Evolutionary conservation across 1,139 yeast genomes (phyloP), one percentile per base, ranked within the genome.

Genomic region (Kodamaea anthophila): DNA sequence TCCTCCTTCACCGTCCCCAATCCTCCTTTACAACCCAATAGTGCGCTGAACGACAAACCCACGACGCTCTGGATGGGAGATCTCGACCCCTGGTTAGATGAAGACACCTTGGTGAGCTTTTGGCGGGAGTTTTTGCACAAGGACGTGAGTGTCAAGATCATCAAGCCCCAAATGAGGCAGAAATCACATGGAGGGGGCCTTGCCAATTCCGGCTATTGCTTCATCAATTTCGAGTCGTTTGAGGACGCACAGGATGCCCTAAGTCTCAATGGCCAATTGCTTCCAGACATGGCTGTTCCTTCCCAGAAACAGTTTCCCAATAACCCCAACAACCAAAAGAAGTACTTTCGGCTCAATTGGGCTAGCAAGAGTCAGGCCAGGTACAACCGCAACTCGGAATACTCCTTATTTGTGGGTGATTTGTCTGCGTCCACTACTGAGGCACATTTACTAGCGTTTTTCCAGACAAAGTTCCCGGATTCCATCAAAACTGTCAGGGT

Each of bases 31-130:
- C 65, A 3, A 55, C 67, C 9, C 61, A 58, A 36, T 9, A 16
- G 6, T 9, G 9, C 6, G 9, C 18, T 9, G 18, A 16, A 16
- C 6, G 18, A 16, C 9, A 6, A 9, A 9, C 8, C 18, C 13
- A 19, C 6, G 18, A 75, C 82, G 2, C 48, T 75, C 29, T 77
- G 85, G 85, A 81, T 81, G 91, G 91, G 91, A 13, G 91, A 80
- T 46, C 58, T 81, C 40, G 88, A 80, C 46, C 84, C 83, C 11
- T 71, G 77, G 69, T 69, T 83, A 56, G 83, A 77, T 42, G 88
- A 81, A 47, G 51, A 55, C 14, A 70, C 70, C 1, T 71, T 81
- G 25, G 65, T 63, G 25, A 68, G 67, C 36, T 65, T 81, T 26
- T 80, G 88, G 88, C 61, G 66, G 65, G 60, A 55, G 31, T 49